Evolutionary conservation across 164 flowering plant species (phyloP).

Genomic region (Vitis rupestris): DNA sequence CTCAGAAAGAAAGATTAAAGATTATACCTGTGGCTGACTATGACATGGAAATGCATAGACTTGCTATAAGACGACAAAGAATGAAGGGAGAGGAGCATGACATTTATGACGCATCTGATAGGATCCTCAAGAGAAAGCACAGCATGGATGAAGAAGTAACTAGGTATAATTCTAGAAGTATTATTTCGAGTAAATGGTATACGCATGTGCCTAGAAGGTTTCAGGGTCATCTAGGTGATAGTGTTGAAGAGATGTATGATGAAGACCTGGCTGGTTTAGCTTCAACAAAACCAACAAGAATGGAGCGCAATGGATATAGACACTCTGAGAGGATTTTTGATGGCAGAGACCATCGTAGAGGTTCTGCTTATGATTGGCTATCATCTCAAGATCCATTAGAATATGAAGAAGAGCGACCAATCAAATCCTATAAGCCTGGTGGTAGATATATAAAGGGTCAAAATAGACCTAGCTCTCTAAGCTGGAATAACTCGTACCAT

Average conservation of each 20-base stretch:
- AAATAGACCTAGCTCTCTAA: slow-evolving; percentile 19
- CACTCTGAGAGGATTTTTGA: slow-evolving; percentile 13
- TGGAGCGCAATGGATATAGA: slow-evolving; percentile 10
- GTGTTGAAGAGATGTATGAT: slow-evolving; percentile 22
- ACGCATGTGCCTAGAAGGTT: not conserved
- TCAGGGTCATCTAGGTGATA: slow-evolving; percentile 13
- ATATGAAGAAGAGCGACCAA: slow-evolving; percentile 11
- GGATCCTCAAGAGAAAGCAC: slow-evolving; percentile 22
- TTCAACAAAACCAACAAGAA: slow-evolving; percentile 1
- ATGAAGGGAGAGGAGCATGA: slow-evolving; percentile 17
- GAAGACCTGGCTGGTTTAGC: slow-evolving; percentile 10
- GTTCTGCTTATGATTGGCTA: slow-evolving; percentile 17
- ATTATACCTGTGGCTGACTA: slow-evolving; percentile 8
- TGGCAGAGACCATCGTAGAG: slow-evolving; percentile 10
- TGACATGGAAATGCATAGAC: slow-evolving; percentile 16
- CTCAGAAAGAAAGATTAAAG: slow-evolving; percentile 17
- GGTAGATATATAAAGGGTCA: slow-evolving; percentile 20
- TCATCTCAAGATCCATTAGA: slow-evolving; percentile 11
- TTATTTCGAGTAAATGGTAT: slow-evolving; percentile 13
- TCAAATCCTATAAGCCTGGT: slow-evolving; percentile 12
- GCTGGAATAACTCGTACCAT: slow-evolving; percentile 14
- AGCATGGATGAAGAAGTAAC: slow-evolving; percentile 14
- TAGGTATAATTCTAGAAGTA: slow-evolving; percentile 9
- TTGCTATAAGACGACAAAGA: slow-evolving; percentile 10
- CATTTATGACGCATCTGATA: slow-evolving; percentile 15